Conservation (phyloP, 164 flowering plant genomes). For the Vitis cinerea region DNA sequence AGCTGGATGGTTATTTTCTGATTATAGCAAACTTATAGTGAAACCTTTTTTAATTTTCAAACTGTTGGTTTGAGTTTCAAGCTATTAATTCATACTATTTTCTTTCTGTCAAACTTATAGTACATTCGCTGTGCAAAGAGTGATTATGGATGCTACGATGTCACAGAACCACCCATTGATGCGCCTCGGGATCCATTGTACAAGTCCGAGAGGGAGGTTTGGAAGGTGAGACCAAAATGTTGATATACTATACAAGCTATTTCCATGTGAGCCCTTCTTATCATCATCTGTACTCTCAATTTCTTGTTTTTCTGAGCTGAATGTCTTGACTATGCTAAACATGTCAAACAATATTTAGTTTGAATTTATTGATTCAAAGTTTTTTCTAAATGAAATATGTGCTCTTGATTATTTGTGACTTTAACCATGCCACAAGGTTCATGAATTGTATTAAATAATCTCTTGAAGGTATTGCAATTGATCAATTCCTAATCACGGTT, state of each 20-base stretch:
- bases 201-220: constrained; percentile 66
- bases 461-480: background rate
- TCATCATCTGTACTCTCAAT: background rate
- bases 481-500: background rate
- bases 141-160: constrained; percentile 84
- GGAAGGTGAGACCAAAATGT: constrained; percentile 51
- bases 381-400: background rate
- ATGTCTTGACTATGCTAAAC: background rate
- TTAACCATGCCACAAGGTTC: background rate
- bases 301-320: background rate
- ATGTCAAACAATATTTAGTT: background rate
- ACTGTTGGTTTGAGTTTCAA: background rate
- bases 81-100: background rate
- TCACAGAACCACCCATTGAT: constrained; percentile 92
- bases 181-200: constrained; percentile 92
- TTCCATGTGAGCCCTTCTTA: background rate
- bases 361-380: background rate
- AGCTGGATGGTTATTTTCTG: background rate
- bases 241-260: background rate
- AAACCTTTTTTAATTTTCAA: background rate
- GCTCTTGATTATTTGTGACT: background rate
- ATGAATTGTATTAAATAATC: background rate
- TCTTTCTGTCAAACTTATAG: constrained; percentile 30
- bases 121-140: constrained; percentile 86
- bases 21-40: background rate